Evolutionary conservation across 345 rosid species (phyloP).

Genomic region (Lagerstroemia speciosa): DNA sequence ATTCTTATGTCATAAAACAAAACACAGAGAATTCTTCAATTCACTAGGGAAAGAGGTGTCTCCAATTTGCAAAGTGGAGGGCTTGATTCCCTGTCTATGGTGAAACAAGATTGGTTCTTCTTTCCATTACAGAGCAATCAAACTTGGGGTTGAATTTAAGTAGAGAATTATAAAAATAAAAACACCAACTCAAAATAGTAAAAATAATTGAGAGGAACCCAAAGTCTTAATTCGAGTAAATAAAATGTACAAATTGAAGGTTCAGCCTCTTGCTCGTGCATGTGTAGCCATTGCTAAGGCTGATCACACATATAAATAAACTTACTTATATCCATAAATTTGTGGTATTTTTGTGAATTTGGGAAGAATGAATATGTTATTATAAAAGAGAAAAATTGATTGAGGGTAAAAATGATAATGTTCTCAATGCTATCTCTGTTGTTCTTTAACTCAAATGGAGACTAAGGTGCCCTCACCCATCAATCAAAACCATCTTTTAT

Average conservation of each 20-base stretch:
- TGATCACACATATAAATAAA: too few species aligned
- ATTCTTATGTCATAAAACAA: constrained; percentile 11
- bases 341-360: too few species aligned
- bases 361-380: too few species aligned
- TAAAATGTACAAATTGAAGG: too few species aligned
- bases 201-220: neutral
- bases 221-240: too few species aligned
- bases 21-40: neutral
- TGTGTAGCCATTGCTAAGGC: too few species aligned
- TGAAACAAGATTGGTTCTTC: constrained; percentile 18
- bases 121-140: constrained; percentile 10
- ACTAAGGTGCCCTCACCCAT: constrained; percentile 30
- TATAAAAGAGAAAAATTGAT: too few species aligned
- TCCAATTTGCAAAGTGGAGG: constrained; percentile 28
- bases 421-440: constrained; percentile 20
- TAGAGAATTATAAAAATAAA: neutral
- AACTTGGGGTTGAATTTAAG: neutral
- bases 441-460: constrained; percentile 24
- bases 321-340: too few species aligned
- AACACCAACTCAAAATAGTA: neutral
- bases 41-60: constrained; percentile 10
- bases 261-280: too few species aligned
- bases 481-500: constrained; percentile 10
- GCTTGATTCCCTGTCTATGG: constrained; percentile 30
- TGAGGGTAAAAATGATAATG: constrained; percentile 6